Base-by-base conservation (phyloP, 768 basidiomycete species). In the Russula brevipes region DNA sequence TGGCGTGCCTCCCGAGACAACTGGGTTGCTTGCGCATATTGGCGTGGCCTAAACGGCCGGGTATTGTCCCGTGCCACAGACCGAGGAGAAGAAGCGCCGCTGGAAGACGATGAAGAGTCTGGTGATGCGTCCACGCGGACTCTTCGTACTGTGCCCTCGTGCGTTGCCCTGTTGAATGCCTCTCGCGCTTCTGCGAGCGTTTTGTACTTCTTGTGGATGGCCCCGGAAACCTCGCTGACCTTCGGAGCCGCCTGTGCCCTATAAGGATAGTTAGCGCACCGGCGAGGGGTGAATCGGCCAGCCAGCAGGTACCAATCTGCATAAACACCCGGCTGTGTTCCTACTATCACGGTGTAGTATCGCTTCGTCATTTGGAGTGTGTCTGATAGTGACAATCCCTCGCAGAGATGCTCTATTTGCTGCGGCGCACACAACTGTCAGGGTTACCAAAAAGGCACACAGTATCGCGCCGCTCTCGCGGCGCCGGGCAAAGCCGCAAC, bases 401-500 rank as follows among this genome's bases (percentile, higher is more conserved):
- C 47, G 45, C 17, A 19, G 38, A 41, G 42, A 24, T 30, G 14
- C n/a, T 30, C 39, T 31, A 19, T 42, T 54, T 39, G 45, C 17
- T 12, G 33, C n/a, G 3, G 36, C 19, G 52, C 1, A 42, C 10
- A 17, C 5, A 45, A 38, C 41, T 12, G 30, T 42, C 39, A 50
- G 47, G n/a, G 31, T n/a, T 44, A 33, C 19, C 16, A 8, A 33
- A 19, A 11, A 11, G 19, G 50, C n/a, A 36, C 56, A 41, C 35
- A 12, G 12, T 35, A 33, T 16, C 30, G 63, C 49, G 58, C 58
- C 54, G 53, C 46, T 10, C 45, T 33, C 53, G 47, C 47, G 59
- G 58, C 35, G 19, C 47, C 63, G 63, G 63, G 51, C 42, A 56
- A 60, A 64, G 54, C 63, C 63, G 63, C 56, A 44, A 46, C 16